Conservation (phyloP, 2,329 filamentous ascomycete species). For the Fusarium decemcellulare region DNA sequence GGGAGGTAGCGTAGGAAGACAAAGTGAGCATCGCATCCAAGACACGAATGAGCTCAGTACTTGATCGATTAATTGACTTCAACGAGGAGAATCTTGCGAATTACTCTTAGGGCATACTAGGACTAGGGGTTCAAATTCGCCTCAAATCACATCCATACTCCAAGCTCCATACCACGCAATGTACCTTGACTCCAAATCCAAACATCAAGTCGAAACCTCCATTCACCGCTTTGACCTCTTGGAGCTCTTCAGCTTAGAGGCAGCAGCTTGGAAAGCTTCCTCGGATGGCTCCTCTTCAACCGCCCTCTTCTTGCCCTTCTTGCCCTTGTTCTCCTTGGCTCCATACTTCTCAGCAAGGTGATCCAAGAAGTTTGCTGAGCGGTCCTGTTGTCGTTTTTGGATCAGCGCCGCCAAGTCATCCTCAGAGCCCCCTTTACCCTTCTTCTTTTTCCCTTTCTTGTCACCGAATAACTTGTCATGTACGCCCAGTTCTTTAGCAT, state of each 20-base stretch:
- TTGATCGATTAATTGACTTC: too few species aligned
- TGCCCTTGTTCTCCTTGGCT: constrained; percentile 56
- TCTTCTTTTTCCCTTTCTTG: constrained; percentile 62
- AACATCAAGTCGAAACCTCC: too few species aligned
- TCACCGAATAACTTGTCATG: constrained; percentile 77
- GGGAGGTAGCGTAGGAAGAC: too few species aligned
- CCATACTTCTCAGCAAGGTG: constrained; percentile 84
- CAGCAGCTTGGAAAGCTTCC: constrained; percentile 72
- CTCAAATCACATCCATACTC: constrained; percentile 14
- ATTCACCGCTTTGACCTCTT: constrained; percentile 45
- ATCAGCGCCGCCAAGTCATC: constrained; percentile 81
- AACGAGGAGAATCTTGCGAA: too few species aligned
- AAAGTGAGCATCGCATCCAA: too few species aligned
- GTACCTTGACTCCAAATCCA: constrained; percentile 9
- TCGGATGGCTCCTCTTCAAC: constrained; percentile 76
- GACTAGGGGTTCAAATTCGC: not conserved
- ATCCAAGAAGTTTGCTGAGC: constrained; percentile 76
- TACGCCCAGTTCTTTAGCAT: constrained; percentile 81
- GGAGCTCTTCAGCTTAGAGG: constrained; percentile 59
- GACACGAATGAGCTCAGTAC: too few species aligned
- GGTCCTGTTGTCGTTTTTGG: constrained; percentile 75
- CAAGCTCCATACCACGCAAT: constrained; percentile 3
- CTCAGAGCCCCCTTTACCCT: constrained; percentile 61
- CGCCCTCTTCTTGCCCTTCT: constrained; percentile 66
- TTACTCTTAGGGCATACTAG: not conserved